phyloP scores from a whole-genome alignment of 2,329 filamentous ascomycete genomes.

The Penicillium sp. region DNA sequence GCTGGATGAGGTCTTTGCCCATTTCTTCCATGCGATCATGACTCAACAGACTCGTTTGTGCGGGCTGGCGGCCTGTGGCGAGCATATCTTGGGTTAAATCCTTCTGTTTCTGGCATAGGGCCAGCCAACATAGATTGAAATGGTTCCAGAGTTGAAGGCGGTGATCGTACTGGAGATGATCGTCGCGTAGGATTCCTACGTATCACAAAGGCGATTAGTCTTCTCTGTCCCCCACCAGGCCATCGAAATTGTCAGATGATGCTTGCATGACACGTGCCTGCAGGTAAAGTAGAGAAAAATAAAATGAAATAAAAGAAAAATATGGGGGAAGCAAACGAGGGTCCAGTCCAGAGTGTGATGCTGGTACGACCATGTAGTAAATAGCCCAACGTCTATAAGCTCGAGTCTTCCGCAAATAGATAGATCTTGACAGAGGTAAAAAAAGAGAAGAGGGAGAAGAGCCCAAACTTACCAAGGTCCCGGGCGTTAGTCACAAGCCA shows the following conservation, averaged over 20 bases:
- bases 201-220: constrained; percentile 22
- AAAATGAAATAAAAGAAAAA: neutral
- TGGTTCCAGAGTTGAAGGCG: constrained; percentile 85
- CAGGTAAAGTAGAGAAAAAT: neutral
- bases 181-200: constrained; percentile 76
- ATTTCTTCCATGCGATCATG: constrained; percentile 68
- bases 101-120: constrained; percentile 75
- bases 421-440: constrained; percentile 5
- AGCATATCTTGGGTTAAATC: constrained; percentile 61
- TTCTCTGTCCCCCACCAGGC: constrained; percentile 5
- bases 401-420: neutral
- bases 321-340: constrained; percentile 5
- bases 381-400: neutral
- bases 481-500: constrained; percentile 63
- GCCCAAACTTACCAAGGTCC: constrained; percentile 56
- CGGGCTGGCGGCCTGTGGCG: constrained; percentile 53
- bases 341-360: constrained; percentile 13
- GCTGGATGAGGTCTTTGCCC: constrained; percentile 71
- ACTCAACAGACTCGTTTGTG: constrained; percentile 59
- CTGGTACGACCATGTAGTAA: constrained; percentile 6
- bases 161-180: constrained; percentile 67
- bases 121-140: constrained; percentile 90
- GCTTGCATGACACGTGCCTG: constrained; percentile 15
- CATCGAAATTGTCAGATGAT: constrained; percentile 8
- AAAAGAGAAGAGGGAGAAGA: constrained; percentile 16